Percentiles rank a stretch among this genome's conserved stretches.
These are phyloP conservation scores for Nemania sp. DNA, from an alignment of 2,329 filamentous ascomycete genomes.

Conservation along the genomic window DNA sequence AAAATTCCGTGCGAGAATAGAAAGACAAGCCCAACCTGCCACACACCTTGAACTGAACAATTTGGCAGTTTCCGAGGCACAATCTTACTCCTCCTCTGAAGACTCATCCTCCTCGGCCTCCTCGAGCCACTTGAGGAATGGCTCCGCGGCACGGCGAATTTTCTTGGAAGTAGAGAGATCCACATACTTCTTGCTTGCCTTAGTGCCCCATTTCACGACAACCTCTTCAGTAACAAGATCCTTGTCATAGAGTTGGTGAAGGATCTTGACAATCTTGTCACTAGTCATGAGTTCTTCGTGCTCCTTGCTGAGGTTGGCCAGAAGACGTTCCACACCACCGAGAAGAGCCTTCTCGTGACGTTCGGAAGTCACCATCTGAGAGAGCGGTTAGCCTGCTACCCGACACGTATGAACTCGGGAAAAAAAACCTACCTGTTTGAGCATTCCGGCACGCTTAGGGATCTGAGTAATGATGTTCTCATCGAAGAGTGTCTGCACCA, in stretches of 20 bases:
- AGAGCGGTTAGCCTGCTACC: conserved; percentile 36
- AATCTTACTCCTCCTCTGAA: conserved; percentile 55
- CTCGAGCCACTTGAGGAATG: conserved; percentile 92
- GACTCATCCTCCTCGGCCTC: conserved; percentile 80
- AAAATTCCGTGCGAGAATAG: too few species aligned
- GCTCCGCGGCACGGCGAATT: conserved; percentile 91
- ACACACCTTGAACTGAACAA: background rate
- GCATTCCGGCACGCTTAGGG: conserved; percentile 76
- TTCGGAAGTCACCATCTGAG: conserved; percentile 79
- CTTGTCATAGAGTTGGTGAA: conserved; percentile 87
- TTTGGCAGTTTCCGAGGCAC: background rate
- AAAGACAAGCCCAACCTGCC: background rate
- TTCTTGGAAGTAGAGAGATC: conserved; percentile 88
- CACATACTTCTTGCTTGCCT: conserved; percentile 98
- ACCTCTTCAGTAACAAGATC: conserved; percentile 89
- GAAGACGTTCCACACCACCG: conserved; percentile 90
- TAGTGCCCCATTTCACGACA: conserved; percentile 86
- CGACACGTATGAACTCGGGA: background rate
- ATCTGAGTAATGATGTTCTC: conserved; percentile 89
- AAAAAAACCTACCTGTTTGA: conserved; percentile 72
- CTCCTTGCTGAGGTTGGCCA: conserved; percentile 71
- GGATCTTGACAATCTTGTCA: conserved; percentile 78
- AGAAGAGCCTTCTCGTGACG: conserved; percentile 95
- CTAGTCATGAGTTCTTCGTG: conserved; percentile 71
- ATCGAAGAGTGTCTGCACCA: conserved; percentile 92